A percentile compares a stretch with the other conserved stretches of the same genome.
phyloP scores from a whole-genome alignment of 495 filamentous ascomycete genomes.

The Cercophora newfieldiana region DNA sequence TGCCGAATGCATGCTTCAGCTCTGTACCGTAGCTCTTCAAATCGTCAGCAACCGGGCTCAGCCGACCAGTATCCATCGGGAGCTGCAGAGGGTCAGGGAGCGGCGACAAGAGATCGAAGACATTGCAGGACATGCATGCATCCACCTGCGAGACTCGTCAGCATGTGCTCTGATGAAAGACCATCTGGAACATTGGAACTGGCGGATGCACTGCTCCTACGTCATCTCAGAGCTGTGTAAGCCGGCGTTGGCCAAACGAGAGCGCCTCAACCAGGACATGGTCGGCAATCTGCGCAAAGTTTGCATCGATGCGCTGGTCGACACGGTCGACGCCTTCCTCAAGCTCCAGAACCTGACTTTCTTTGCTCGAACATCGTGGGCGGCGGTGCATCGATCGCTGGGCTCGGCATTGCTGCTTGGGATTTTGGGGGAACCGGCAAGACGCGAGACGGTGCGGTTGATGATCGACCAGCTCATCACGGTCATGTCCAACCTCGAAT shows the following conservation, averaged over 20 bases:
- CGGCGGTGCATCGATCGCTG: slow-evolving; percentile 7
- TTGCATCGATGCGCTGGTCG: slow-evolving; percentile 4
- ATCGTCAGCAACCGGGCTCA: neutral
- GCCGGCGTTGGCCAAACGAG: slow-evolving; percentile 2
- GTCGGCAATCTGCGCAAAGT: neutral
- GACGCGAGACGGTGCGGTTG: neutral
- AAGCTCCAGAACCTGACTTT: slow-evolving; percentile 14
- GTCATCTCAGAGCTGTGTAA: slow-evolving; percentile 12
- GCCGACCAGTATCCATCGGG: slow-evolving; percentile 1
- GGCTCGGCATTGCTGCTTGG: slow-evolving; percentile 7
- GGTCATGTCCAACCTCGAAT: slow-evolving; percentile 9
- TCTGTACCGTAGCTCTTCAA: slow-evolving; percentile 4
- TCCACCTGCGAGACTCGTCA: slow-evolving; percentile 5
- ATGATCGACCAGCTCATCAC: slow-evolving; percentile 11
- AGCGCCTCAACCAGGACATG: neutral
- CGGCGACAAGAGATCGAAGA: neutral
- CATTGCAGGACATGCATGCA: neutral
- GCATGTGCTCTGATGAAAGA: slow-evolving; percentile 13
- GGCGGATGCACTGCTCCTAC: slow-evolving; percentile 9
- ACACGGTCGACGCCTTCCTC: slow-evolving; percentile 12
- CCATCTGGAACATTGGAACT: slow-evolving; percentile 15
- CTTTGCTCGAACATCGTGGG: slow-evolving; percentile 10
- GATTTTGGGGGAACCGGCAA: slow-evolving; percentile 2
- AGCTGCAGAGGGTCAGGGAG: slow-evolving; percentile 7
- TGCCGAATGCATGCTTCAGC: slow-evolving; percentile 10